Evolutionary conservation across 495 filamentous ascomycete species (phyloP).

Genomic region (Annulohypoxylon stygium): DNA sequence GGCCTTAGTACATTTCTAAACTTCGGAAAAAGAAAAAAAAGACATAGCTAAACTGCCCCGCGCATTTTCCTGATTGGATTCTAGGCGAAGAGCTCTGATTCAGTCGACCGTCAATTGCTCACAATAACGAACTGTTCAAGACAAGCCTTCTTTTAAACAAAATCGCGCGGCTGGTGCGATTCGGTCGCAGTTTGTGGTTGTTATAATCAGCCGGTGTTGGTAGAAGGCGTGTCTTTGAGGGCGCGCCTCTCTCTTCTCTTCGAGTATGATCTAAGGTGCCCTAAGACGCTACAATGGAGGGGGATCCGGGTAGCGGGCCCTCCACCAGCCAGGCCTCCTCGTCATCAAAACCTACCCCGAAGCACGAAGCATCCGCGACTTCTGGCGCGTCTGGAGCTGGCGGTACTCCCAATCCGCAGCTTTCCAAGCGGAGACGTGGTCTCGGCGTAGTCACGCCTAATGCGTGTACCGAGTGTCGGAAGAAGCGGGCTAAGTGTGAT

Average conservation of each 20-base stretch:
- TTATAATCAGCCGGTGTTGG: not conserved
- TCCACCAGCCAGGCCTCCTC: slow-evolving; percentile 47
- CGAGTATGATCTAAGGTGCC: slow-evolving; percentile 39
- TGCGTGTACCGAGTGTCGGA: slow-evolving; percentile 69
- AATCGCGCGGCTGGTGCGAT: slow-evolving; percentile 10
- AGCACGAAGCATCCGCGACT: slow-evolving; percentile 37
- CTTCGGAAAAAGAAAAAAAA: slow-evolving; percentile 6
- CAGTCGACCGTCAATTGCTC: not conserved
- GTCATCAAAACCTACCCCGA: slow-evolving; percentile 47
- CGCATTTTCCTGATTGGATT: slow-evolving; percentile 8
- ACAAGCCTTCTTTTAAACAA: slow-evolving; percentile 15
- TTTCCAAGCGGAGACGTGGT: slow-evolving; percentile 63
- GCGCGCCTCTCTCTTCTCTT: not conserved
- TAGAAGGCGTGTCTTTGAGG: slow-evolving; percentile 22
- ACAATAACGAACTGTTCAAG: not conserved
- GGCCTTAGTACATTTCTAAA: not conserved
- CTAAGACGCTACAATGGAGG: slow-evolving; percentile 47
- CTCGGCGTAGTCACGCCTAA: slow-evolving; percentile 67
- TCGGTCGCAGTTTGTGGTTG: slow-evolving; percentile 6
- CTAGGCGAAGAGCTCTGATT: slow-evolving; percentile 1
- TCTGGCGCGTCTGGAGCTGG: slow-evolving; percentile 30
- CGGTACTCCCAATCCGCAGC: slow-evolving; percentile 28
- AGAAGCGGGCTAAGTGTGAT: slow-evolving; percentile 71
- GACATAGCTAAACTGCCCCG: slow-evolving; percentile 26
- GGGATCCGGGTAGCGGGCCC: slow-evolving; percentile 43